Base-by-base conservation (phyloP, 2,329 filamentous ascomycete species). In the Alternaria sp. region DNA sequence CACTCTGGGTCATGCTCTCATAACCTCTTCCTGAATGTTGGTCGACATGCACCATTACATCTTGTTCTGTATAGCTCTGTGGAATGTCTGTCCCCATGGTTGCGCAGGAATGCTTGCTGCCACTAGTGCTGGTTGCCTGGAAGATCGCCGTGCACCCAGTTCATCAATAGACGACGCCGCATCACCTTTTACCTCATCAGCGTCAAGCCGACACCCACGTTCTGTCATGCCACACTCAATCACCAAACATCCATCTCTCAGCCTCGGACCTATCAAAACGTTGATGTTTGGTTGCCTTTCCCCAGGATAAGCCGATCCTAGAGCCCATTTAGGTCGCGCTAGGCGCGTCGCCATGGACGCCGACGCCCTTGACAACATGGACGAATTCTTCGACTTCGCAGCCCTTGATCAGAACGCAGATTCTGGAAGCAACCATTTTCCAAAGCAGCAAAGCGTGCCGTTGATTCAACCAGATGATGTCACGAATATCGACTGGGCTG, bases 341-440 rank as follows among this genome's bases (percentile, higher is more conserved):
- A 38, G 32, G 10, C 60, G 58, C 51, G 53, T 32, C 45, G 62
- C 30, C 22, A 73, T 73, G 71, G 57, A 58, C 12, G 34, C 45
- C 49, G 46, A 63, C 51, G 51, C 61, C 41, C 51, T 60, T 48
- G 68, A 72, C 56, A 66, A 59, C 50, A 41, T 78, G 56, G 68
- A 77, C 28, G 75, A 77, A 41, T 78, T 78, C 67, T 78, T 78
- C 57, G 75, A 78, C 57, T 78, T 78, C 60, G 64, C 67, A n/a
- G 66, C 65, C 25, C 60, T 76, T 36, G 73, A 76, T 28, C 59
- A 63, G 16, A 69, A 75, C 51, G 54, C 57, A 44, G 59, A 41
- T 25, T 7, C 46, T n/a, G 57, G 65, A 12, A 36, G 25, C 41
- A 36, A 16, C 22, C 48, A 53, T 28, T 52, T 27, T 18, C 20